Percentiles rank a stretch among this genome's conserved stretches.
Evolutionary conservation across 495 filamentous ascomycete genomes (phyloP).

Genomic region (Podospora anserina): DNA sequence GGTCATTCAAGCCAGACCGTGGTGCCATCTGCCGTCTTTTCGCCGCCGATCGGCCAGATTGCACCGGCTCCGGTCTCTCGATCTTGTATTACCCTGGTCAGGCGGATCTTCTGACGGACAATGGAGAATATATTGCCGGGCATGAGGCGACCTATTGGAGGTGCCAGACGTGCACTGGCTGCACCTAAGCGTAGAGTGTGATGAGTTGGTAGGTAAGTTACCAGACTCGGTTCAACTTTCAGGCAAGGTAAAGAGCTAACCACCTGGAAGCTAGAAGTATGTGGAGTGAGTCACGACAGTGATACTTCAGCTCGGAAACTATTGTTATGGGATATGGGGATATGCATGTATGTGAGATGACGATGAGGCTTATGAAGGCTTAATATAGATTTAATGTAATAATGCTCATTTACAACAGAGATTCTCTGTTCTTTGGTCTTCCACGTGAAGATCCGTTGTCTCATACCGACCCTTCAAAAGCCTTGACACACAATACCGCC

Average conservation of each 20-base stretch:
- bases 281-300: too few relatives aligned
- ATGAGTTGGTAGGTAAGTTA: background rate
- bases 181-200: background rate
- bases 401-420: background rate
- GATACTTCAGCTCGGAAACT: background rate
- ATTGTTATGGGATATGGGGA: background rate
- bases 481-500: constrained; percentile 63
- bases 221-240: background rate
- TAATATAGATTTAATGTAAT: background rate
- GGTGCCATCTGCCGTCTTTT: constrained; percentile 15
- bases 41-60: background rate
- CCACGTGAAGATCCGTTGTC: background rate
- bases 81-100: constrained; percentile 3
- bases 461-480: constrained; percentile 43
- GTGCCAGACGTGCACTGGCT: background rate
- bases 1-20: constrained; percentile 6
- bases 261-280: too few relatives aligned
- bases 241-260: too few relatives aligned
- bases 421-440: background rate
- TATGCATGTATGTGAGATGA: background rate
- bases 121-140: background rate
- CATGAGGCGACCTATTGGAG: constrained; percentile 1
- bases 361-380: background rate
- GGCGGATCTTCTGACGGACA: background rate
- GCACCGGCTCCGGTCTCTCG: background rate